A percentile compares a stretch with the other conserved stretches of the same genome.
Conservation (phyloP, 192 early-diverging fungal species). For the Chytriomyces sp. region DNA sequence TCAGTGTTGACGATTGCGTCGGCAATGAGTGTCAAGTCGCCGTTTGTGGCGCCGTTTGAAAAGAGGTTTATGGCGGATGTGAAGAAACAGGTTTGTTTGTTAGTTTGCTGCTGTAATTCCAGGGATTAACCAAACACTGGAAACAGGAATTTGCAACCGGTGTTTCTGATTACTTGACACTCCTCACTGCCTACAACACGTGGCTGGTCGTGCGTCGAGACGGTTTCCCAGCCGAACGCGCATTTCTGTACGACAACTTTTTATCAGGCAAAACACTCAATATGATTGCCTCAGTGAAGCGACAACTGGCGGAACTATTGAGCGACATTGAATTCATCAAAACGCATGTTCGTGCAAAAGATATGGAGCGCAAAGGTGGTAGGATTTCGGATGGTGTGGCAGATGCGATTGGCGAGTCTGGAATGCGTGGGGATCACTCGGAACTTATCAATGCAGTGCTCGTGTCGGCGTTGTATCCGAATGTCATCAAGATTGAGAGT, state of each 20-base stretch:
- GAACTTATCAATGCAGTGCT: slow-evolving; percentile 45
- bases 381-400: slow-evolving; percentile 39
- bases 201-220: slow-evolving; percentile 41
- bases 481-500: slow-evolving; percentile 65
- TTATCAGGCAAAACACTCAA: slow-evolving; percentile 39
- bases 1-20: slow-evolving; percentile 57
- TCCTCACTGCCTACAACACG: slow-evolving; percentile 49
- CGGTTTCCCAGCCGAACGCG: slow-evolving; percentile 37
- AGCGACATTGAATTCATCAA: slow-evolving; percentile 51
- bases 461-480: slow-evolving; percentile 47
- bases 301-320: slow-evolving; percentile 52
- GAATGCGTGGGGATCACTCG: slow-evolving; percentile 33
- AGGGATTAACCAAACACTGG: no score
- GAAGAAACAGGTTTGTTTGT: slow-evolving; percentile 41
- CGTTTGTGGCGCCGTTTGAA: slow-evolving; percentile 61
- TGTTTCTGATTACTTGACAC: slow-evolving; percentile 52
- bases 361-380: slow-evolving; percentile 46
- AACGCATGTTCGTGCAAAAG: slow-evolving; percentile 22
- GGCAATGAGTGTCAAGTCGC: slow-evolving; percentile 46
- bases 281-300: slow-evolving; percentile 50
- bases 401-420: slow-evolving; percentile 32
- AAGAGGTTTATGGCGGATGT: slow-evolving; percentile 48
- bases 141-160: slow-evolving; percentile 43
- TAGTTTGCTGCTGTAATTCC: neutral
- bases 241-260: slow-evolving; percentile 50